Evolutionary conservation across 441 rosid genomes (phyloP), one percentile per base, ranked within the genome.

Genomic region (Geranium incanum): DNA sequence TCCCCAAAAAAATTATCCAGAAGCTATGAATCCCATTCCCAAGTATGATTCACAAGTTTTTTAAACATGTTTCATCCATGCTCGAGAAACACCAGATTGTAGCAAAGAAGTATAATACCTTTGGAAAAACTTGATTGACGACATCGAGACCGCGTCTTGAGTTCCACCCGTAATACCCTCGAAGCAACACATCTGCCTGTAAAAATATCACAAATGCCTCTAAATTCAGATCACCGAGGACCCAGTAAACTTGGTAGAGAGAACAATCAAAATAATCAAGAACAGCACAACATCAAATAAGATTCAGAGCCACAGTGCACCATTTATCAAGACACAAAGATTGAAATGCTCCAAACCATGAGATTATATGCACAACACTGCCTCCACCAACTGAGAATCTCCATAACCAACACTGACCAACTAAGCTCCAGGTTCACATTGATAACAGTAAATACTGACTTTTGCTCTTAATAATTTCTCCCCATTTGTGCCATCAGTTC

Each of bases 91-190:
- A 52, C 59, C n/a, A 5, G 4, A 52, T 2, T 52, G 18, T 13
- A 52, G 18, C 59, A 52, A 52, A 52, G 5, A 4, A 60, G 11
- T 0, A 41, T 2, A 68, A 66, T 82, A 93, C 98, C 93, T 90
- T 92, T 2, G 98, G 98, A 68, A 95, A 90, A 45, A 92, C 85
- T 78, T 85, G 80, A 76, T 92, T 88, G 0, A 95, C 83, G 71
- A 88, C 90, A 73, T 89, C 72, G 18, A 92, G 19, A 18, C 98
- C 99, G 18, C 92, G 91, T 69, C 86, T 74, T 0, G 98, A 92
- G 79, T 95, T 95, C 98, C 99, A 90, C 28, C 97, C 98, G 23
- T 78, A 82, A 70, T 92, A 95, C 8, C 99, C 99, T 74, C 96
- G 79, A 75, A 95, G 71, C 59, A 90, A 4, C 41, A 95, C 75